phyloP scores from a whole-genome alignment of 2,329 filamentous ascomycete species.

The Scedosporium aurantiacum region DNA sequence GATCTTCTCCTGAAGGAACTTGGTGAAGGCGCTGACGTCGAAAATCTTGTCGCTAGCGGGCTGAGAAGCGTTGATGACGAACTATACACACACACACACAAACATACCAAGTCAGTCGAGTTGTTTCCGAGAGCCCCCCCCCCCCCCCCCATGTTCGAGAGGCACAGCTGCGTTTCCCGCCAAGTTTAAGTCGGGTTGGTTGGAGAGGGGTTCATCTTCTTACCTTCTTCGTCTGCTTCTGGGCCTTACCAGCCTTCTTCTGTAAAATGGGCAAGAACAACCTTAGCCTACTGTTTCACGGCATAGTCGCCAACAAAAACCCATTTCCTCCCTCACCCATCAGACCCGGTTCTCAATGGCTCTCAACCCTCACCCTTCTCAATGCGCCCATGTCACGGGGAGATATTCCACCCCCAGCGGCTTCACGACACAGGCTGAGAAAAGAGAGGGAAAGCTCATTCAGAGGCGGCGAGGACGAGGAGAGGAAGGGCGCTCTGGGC shows the following conservation, averaged over 20 bases:
- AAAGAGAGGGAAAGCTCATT: not conserved
- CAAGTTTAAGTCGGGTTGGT: conserved; percentile 2
- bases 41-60: conserved; percentile 99
- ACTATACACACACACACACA: too few relatives aligned
- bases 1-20: conserved; percentile 99
- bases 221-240: conserved; percentile 80
- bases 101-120: conserved; percentile 9
- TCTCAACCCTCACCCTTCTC: conserved; percentile 10
- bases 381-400: conserved; percentile 6
- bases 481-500: not conserved
- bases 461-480: conserved; percentile 18
- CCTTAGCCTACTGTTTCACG: conserved; percentile 95
- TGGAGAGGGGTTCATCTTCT: conserved; percentile 12
- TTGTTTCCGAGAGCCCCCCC: not conserved
- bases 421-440: not conserved
- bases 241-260: conserved; percentile 56
- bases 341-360: not conserved
- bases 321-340: conserved; percentile 17
- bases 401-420: not conserved
- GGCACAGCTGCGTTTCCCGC: too few relatives aligned
- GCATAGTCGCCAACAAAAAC: conserved; percentile 23
- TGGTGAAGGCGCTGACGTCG: conserved; percentile 96
- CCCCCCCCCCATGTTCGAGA: not conserved
- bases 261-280: conserved; percentile 41
- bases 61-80: conserved; percentile 98